Evolutionary conservation across 495 filamentous ascomycete species (phyloP).

Genomic region (Trichocladium antarcticum): DNA sequence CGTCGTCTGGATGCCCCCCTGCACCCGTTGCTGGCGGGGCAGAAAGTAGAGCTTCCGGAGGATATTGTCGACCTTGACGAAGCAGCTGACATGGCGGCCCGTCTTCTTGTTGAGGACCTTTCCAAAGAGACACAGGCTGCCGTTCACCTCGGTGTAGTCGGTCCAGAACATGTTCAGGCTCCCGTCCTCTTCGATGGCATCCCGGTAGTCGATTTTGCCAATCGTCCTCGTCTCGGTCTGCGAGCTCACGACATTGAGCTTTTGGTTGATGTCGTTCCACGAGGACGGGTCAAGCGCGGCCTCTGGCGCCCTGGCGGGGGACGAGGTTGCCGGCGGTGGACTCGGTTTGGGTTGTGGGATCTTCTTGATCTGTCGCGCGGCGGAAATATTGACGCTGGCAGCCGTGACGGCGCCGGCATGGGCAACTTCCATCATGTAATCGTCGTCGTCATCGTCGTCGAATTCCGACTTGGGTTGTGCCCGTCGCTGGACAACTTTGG

Average conservation of each 20-base stretch:
- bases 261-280: constrained; percentile 81
- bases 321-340: constrained; percentile 63
- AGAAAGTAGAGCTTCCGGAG: constrained; percentile 87
- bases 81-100: constrained; percentile 72
- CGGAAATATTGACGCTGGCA: constrained; percentile 74
- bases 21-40: constrained; percentile 54
- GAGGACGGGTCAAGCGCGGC: constrained; percentile 60
- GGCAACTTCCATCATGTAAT: constrained; percentile 75
- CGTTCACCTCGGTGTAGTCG: constrained; percentile 89
- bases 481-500: constrained; percentile 70
- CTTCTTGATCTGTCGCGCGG: constrained; percentile 68
- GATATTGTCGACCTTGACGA: constrained; percentile 93
- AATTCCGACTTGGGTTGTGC: constrained; percentile 51
- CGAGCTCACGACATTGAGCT: constrained; percentile 64
- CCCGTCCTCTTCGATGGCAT: constrained; percentile 82
- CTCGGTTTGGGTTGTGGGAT: constrained; percentile 52
- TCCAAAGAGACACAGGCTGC: constrained; percentile 85
- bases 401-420: constrained; percentile 57
- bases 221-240: constrained; percentile 49
- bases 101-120: constrained; percentile 88
- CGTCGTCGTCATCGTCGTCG: constrained; percentile 60
- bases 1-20: constrained; percentile 53
- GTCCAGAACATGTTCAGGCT: constrained; percentile 93
- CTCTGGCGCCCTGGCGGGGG: constrained; percentile 51
- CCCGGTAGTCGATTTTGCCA: constrained; percentile 69